phyloP scores from a whole-genome alignment of 2,329 filamentous ascomycete genomes.

The Graphilbum fragrans region DNA sequence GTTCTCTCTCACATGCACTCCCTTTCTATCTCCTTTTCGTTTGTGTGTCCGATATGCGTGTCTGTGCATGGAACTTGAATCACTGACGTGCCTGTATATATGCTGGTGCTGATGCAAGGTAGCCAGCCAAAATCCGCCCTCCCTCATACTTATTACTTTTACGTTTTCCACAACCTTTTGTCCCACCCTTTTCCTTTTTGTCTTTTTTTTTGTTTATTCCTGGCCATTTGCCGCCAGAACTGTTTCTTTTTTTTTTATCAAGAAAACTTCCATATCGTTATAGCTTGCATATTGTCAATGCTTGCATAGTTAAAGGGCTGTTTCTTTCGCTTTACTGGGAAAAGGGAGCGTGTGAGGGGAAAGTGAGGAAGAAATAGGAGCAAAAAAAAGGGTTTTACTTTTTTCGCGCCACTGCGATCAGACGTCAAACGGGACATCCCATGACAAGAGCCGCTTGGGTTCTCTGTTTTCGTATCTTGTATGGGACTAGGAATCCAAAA shows the following conservation, averaged over 20 bases:
- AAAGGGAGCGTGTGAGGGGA: background rate
- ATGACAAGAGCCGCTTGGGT: no score
- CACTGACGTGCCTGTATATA: no score
- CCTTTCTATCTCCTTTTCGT: background rate
- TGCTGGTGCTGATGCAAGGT: no score
- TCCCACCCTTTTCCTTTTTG: background rate
- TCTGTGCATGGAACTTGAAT: no score
- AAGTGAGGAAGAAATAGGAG: background rate
- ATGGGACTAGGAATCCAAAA: no score
- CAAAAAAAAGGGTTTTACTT: background rate
- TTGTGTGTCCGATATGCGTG: background rate
- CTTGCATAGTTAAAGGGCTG: no score
- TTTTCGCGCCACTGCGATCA: no score
- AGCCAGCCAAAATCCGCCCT: no score
- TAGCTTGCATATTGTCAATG: no score
- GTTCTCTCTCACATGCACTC: background rate
- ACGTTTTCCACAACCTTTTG: background rate
- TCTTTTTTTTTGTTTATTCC: background rate
- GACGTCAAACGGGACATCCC: no score
- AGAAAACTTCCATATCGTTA: no score
- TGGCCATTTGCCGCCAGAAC: background rate
- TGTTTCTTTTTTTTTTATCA: background rate
- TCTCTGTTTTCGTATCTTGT: no score
- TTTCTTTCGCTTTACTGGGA: slow-evolving; percentile 1
- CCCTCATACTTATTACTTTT: background rate